Percentiles rank a stretch among this genome's conserved stretches.
These are phyloP conservation scores for Trichoderma sp. DNA, from an alignment of 2,329 filamentous ascomycete species.

Conservation along the genomic window DNA sequence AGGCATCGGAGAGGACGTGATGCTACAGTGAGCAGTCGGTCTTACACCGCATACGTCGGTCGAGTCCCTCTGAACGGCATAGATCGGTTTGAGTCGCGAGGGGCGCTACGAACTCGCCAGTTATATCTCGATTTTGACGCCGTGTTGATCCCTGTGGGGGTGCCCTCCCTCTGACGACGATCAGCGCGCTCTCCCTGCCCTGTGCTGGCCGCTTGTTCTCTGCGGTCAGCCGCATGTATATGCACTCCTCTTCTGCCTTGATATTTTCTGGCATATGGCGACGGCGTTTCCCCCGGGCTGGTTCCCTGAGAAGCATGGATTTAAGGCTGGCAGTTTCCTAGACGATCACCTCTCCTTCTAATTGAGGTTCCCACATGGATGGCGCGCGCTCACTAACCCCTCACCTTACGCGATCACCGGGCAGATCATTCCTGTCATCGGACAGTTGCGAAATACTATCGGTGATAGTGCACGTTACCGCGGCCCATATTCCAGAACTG, in stretches of 20 bases:
- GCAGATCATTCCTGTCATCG: conserved; percentile 16
- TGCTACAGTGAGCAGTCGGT: conserved; percentile 31
- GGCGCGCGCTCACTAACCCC: conserved; percentile 4
- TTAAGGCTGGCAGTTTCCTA: not conserved
- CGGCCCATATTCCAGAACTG: conserved; percentile 4
- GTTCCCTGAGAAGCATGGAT: conserved; percentile 6
- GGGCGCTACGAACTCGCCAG: not conserved
- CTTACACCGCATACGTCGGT: not conserved
- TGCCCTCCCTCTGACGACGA: not conserved
- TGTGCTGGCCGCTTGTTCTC: not conserved
- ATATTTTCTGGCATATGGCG: conserved; percentile 13
- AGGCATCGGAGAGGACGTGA: conserved; percentile 46
- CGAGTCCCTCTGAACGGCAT: not conserved
- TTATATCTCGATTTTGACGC: not conserved
- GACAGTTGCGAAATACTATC: conserved; percentile 1
- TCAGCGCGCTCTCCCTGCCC: not conserved
- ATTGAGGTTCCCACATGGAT: conserved; percentile 6
- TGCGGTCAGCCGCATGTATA: not conserved
- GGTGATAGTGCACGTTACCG: not conserved
- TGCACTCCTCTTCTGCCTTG: not conserved
- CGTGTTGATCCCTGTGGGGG: conserved; percentile 3
- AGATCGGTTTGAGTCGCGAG: not conserved
- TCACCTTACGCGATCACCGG: conserved; percentile 9
- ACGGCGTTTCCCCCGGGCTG: conserved; percentile 11
- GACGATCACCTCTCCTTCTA: not conserved